Evolutionary conservation across 2,329 filamentous ascomycete genomes (phyloP), one percentile per base, ranked within the genome.

Genomic region (Pseudogymnoascus destructans): DNA sequence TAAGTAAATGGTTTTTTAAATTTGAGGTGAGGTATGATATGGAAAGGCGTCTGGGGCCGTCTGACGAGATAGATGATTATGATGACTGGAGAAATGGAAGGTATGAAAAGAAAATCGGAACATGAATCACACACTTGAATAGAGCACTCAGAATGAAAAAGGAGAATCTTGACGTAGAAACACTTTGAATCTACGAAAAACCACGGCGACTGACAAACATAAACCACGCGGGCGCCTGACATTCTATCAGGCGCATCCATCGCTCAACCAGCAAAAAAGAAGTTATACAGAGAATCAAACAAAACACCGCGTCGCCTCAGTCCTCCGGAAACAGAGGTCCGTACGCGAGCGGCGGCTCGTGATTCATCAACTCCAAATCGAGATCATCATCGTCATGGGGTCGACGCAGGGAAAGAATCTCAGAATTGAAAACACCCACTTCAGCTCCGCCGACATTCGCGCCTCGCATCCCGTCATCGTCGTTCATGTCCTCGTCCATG

Each of bases 401-500:
- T 30, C 33, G 30, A 11, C 33, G 30, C 30, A 56, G 54, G 54
- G 54, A 56, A 56, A 68, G 67, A 49, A 65, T 68, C 60, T 70
- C 68, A 67, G 66, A 66, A 68, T 67, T 63, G 66, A 66, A 67
- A 65, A 38, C 59, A 77, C 81, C 79, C 73, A 85, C 82, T 81
- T 85, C 82, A 62, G 65, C 67, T 62, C 63, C 64, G 59, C 64
- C 64, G 61, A 60, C 63, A 62, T 77, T 82, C 68, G 79, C 81
- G 36, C 81, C 46, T 59, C 65, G 64, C 30, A 58, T 61, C 56
- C 66, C 66, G 46, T 75, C 81, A 61, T 89, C 86, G 65, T 89
- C 86, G 63, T 92, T 85, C 19, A 56, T 33, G 64, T 86, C 86
- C 59, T 89, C 87, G 61, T 95, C 89, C 73, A 89, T 87, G 62